Base-by-base conservation (phyloP, 169 alveolate genomes). In the Plasmodium billcollinsi region DNA sequence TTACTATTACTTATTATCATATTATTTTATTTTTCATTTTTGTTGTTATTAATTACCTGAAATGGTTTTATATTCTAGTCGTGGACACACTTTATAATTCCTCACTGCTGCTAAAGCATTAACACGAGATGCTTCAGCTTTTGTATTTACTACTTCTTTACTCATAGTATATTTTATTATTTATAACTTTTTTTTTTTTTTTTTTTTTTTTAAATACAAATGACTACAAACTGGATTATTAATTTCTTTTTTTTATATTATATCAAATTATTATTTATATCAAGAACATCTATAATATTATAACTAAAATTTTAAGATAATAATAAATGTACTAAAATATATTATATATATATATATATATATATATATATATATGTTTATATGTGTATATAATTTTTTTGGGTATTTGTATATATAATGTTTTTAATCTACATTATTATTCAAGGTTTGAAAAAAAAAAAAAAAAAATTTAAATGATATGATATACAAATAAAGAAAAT, bases 1-100 rank as follows among this genome's bases (percentile, higher is more conserved):
- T 15, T 21, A 24, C 9, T 65, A 56, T 15, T 15, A 56, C 3
- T 56, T 56, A 14, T 52, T 56, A 56, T 56, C 7, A 15, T 54
- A 54, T 54, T 6, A n/a, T 20, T 63, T 29, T 65, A 58, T 58
- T 14, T 24, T 15, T 56, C 5, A 11, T 12, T 56, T n/a, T 56
- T 56, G 24, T 21, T 15, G 9, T 8, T 11, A 15, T 11, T 9
- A n/a, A 15, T 56, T 69, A 73, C 86, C 97, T 39, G 96, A 93
- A 59, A 99, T 98, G 52, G 99, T 98, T 88, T 98, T 97, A 95
- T 98, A 98, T 90, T 98, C 99, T 33, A 98, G 96, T 85, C 98
- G 97, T 45, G 99, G 99, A 89, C 97, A 96, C 80, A 97, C 96
- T 67, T 93, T 91, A 93, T 97, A 97, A 93, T 98, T 96, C 83